Base-by-base conservation (phyloP, 2,329 filamentous ascomycete genomes). In the Neonectria neomacrospora region DNA sequence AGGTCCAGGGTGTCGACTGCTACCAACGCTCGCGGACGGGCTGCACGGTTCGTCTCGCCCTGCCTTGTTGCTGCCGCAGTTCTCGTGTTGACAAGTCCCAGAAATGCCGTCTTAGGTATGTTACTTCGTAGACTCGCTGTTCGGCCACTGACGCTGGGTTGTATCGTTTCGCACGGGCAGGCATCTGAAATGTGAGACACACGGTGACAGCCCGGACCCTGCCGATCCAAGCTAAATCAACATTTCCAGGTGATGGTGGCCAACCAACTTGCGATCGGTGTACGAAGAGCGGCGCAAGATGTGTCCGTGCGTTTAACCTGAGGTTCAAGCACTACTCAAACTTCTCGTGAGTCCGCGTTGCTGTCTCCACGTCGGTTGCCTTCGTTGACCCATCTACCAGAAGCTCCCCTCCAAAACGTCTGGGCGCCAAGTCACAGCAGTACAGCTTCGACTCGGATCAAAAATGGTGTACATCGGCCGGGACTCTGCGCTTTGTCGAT, bases 301-400 rank as follows among this genome's bases (percentile, higher is more conserved):
- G 58, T 22, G 47, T 61, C 28, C 53, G 58, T 10, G 52, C 39
- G 3, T 44, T 56, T 34, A 60, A 60, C 3, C 16, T 61, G 22
- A 52, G 53, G 11, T 61, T 61, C 52, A 56, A 56, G 28, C 58
- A 61, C 28, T 55, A 45, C 45, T 61, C 45, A 4, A 52, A 34
- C 23, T 23, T 22, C 7, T 7, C 37, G 58, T 61, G 37, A 26
- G 58, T 51, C 7, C 10, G 11, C 39, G 9, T 9, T 42, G 9
- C 47, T 10, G 28, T 11, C 28, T 11, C 28, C 3, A n/a, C 28
- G 7, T 30, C 22, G 6, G 12, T 22, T 11, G 16, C n/a, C 34
- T 8, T 23, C 28, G 26, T 12, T 44, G 12, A 52, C 55, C 14
- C 20, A 14, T 14, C 14, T 5, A 6, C 3, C 3, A 61, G 58